Conservation (phyloP, 257 asterid species). For the Capsicum baccatum region DNA sequence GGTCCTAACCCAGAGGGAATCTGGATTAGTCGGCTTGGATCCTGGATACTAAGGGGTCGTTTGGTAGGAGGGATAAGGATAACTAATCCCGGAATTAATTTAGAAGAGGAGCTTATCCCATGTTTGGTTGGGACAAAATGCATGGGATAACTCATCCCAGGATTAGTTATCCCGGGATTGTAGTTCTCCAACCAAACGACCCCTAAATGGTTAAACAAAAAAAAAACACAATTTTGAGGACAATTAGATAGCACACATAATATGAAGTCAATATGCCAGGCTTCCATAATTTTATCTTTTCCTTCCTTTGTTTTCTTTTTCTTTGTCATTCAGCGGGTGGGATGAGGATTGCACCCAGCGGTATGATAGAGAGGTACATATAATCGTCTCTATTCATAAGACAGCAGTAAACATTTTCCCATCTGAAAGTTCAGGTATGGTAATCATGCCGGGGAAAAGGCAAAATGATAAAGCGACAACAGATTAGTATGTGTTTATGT, state of each 20-base stretch:
- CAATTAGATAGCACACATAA: neutral
- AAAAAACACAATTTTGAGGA: no score
- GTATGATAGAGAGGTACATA: neutral
- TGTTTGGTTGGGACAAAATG: no score
- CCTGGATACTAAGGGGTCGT: neutral
- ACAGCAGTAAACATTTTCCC: neutral
- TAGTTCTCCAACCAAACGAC: no score
- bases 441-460: neutral
- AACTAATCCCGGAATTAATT: no score
- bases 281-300: neutral
- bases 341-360: neutral
- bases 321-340: neutral
- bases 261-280: neutral
- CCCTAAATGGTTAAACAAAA: no score
- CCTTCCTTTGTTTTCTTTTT: neutral
- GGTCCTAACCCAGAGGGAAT: neutral
- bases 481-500: neutral
- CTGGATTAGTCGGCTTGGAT: neutral
- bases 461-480: neutral
- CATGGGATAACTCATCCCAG: no score
- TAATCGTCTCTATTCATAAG: neutral
- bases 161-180: no score
- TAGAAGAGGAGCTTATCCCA: no score
- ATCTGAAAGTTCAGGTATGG: neutral
- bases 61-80: no score